A percentile compares a stretch with the other conserved stretches of the same genome.
Evolutionary conservation across 192 early-diverging fungal species (phyloP).

Genomic region (Coemansia sp.): DNA sequence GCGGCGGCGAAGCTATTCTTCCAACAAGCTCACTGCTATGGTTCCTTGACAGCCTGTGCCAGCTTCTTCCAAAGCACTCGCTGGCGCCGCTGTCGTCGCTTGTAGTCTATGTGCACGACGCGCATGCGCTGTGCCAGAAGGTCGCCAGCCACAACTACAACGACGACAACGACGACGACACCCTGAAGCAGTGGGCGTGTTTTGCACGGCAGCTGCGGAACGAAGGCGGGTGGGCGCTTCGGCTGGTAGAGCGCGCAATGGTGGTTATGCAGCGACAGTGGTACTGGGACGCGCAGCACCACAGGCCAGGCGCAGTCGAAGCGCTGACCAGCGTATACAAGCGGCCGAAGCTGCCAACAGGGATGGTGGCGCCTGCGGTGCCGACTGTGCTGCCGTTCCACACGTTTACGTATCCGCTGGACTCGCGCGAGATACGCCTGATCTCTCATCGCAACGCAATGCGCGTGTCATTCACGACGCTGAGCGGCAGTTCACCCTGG

Average conservation of each 20-base stretch:
- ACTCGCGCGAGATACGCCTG: conserved; percentile 77
- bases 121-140: conserved; percentile 11
- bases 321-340: conserved; percentile 22
- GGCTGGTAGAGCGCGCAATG: conserved; percentile 60
- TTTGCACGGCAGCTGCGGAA: conserved; percentile 51
- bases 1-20: background rate
- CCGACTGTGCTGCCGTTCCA: conserved; percentile 93
- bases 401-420: conserved; percentile 90
- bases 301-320: conserved; percentile 11
- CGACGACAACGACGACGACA: background rate
- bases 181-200: conserved; percentile 15
- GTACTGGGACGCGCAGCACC: conserved; percentile 58
- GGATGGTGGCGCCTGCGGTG: conserved; percentile 61
- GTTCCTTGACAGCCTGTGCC: conserved; percentile 34
- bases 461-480: conserved; percentile 72
- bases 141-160: conserved; percentile 1
- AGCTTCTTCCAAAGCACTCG: conserved; percentile 24
- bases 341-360: conserved; percentile 56
- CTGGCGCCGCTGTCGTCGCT: conserved; percentile 21
- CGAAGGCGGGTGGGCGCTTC: conserved; percentile 75
- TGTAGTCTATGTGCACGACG: conserved; percentile 22
- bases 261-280: conserved; percentile 64
- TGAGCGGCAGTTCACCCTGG: conserved; percentile 58
- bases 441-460: conserved; percentile 85
- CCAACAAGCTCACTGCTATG: conserved; percentile 32